Base-by-base conservation (phyloP, 2,329 filamentous ascomycete genomes). In the Xylaria sp. region DNA sequence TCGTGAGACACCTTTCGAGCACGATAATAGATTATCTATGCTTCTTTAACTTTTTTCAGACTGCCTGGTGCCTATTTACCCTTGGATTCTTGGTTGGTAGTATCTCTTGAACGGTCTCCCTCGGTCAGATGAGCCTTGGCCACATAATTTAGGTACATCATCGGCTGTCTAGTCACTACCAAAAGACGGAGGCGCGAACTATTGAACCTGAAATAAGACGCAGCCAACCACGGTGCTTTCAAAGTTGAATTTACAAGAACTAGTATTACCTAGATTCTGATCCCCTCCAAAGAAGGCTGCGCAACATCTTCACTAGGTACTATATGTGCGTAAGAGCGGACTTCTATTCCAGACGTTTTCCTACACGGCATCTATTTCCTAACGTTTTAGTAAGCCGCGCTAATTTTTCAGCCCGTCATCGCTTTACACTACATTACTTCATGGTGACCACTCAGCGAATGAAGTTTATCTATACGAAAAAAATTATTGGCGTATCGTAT, bases 91-190 rank as follows among this genome's bases (percentile, higher is more conserved):
- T 2, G 9, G 10, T 29, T 40, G 29, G 10, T 27, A 27, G 29
- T n/a, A n/a, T 21, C 18, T 27, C 3, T 27, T 48, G 47, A 8
- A 23, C 44, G 48, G 5, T 23, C 32, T 35, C 8, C 32, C 32
- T 35, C 8, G 32, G 32, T 35, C 32, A 35, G 32, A 35, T 35
- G 32, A 9, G 32, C 32, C 32, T 35, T 35, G 8, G 8, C 32
- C 32, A 10, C 35, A 55, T 60, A 44, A 63, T 67, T n/a, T n/a
- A n/a, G n/a, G n/a, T 67, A 63, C 65, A 67, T 67, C 65, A 67
- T 67, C 60, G 65, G 63, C 48, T n/a, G n/a, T n/a, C n/a, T 42
- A 32, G 47, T 25, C 16, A 16, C 25, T 12, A 35, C 37, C 10
- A 29, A 16, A 21, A 44, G 37, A 40, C 32, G 25, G 25, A 12